phyloP scores from a whole-genome alignment of 352 stramenopile genomes.

The Pythium guiyangense region DNA sequence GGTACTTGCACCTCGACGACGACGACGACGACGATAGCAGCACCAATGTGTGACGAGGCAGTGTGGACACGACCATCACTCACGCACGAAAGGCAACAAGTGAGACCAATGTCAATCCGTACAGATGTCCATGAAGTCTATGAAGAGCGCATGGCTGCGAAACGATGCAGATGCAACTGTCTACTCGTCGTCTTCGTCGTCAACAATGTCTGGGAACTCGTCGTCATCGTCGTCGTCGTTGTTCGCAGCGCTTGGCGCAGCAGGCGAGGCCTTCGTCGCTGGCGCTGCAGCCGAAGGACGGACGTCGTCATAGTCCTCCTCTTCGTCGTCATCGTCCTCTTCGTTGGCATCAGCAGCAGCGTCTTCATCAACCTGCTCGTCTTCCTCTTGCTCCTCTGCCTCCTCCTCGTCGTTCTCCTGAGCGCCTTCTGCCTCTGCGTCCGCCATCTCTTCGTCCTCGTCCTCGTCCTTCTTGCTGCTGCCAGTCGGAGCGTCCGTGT shows the following conservation, averaged over 20 bases:
- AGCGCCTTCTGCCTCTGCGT: slow-evolving; percentile 14
- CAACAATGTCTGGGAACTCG: slow-evolving; percentile 82
- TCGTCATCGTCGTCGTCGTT: slow-evolving; percentile 49
- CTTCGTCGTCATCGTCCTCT: slow-evolving; percentile 10
- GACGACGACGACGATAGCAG: slow-evolving; percentile 12
- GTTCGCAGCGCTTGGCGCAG: background rate
- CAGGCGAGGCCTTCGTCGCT: background rate
- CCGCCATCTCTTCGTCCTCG: slow-evolving; percentile 18
- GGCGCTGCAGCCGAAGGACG: slow-evolving; percentile 1
- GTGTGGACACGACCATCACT: too few relatives aligned
- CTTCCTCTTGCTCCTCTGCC: slow-evolving; percentile 10
- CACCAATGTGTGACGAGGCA: too few relatives aligned
- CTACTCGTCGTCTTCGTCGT: slow-evolving; percentile 57
- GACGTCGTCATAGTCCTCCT: slow-evolving; percentile 14
- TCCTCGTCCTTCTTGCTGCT: slow-evolving; percentile 2
- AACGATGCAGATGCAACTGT: background rate
- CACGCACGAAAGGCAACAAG: too few relatives aligned
- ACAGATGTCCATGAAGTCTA: too few relatives aligned
- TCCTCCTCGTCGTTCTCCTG: background rate
- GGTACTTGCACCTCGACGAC: slow-evolving; percentile 47
- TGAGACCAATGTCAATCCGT: too few relatives aligned
- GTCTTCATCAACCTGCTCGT: slow-evolving; percentile 20
- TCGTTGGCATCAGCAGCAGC: slow-evolving; percentile 17
- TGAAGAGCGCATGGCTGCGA: too few relatives aligned
- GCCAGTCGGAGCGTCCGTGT: background rate